These are phyloP conservation scores for Metarhizium anisopliae DNA, from an alignment of 2,329 filamentous ascomycete species.

Conservation along the genomic window DNA sequence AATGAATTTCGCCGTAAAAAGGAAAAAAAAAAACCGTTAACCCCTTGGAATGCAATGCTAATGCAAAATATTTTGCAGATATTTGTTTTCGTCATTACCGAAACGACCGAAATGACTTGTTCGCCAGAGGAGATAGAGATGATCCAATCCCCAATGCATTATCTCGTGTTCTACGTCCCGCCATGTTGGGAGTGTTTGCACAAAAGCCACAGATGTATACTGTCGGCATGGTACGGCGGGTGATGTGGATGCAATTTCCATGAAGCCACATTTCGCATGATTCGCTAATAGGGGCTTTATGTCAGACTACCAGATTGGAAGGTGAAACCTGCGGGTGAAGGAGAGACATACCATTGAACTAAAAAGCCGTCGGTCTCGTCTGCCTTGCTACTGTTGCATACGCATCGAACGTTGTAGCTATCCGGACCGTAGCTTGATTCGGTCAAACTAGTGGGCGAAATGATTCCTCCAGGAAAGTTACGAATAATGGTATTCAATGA, in stretches of 20 bases:
- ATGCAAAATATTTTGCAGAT: not conserved
- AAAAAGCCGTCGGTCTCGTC: slow-evolving; percentile 45
- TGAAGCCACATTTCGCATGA: slow-evolving; percentile 59
- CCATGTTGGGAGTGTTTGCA: slow-evolving; percentile 47
- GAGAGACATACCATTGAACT: slow-evolving; percentile 49
- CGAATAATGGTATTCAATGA: slow-evolving; percentile 23
- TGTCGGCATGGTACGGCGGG: slow-evolving; percentile 43
- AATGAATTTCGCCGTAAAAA: not conserved
- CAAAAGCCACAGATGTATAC: slow-evolving; percentile 59
- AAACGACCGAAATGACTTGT: slow-evolving; percentile 34
- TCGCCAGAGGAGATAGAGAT: slow-evolving; percentile 29
- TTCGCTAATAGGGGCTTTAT: slow-evolving; percentile 32
- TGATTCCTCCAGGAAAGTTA: slow-evolving; percentile 26
- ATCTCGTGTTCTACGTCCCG: slow-evolving; percentile 35
- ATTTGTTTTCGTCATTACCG: slow-evolving; percentile 18
- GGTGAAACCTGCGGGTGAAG: not conserved
- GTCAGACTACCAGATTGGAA: not conserved
- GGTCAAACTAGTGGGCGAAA: slow-evolving; percentile 43
- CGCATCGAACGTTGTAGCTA: slow-evolving; percentile 42
- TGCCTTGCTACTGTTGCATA: slow-evolving; percentile 39
- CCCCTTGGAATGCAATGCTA: not conserved
- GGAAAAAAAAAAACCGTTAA: not conserved
- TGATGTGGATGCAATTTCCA: slow-evolving; percentile 53
- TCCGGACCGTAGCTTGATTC: slow-evolving; percentile 36
- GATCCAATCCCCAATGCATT: slow-evolving; percentile 24